Conservation (phyloP, 306 rosid species). For the Medicago lupulina region DNA sequence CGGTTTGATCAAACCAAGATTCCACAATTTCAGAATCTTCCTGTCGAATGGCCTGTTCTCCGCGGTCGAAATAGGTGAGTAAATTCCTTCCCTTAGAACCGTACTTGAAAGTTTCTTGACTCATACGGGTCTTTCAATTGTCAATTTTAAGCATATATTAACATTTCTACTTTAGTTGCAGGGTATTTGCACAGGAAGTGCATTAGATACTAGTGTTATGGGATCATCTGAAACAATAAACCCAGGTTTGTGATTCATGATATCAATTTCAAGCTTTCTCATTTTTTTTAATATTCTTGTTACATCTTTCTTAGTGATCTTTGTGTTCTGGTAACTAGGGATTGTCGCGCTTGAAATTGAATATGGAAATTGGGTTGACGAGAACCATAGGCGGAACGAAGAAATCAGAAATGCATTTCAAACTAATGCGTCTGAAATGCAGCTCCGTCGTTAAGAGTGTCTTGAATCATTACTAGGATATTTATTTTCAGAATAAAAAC, state of each 20-base stretch:
- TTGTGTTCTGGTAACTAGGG: conserved; percentile 52
- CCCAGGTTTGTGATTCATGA: conserved; percentile 63
- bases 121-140: background rate
- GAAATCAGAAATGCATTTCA: conserved; percentile 84
- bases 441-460: conserved; percentile 70
- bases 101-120: no score
- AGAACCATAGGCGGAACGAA: conserved; percentile 61
- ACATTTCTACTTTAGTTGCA: conserved; percentile 48
- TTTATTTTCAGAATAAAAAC: conserved; percentile 78
- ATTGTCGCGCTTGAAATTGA: conserved; percentile 78
- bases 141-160: conserved; percentile 23
- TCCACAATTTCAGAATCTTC: no score
- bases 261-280: conserved; percentile 16
- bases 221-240: conserved; percentile 62
- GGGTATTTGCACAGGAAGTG: conserved; percentile 53
- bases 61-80: no score
- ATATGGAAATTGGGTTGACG: conserved; percentile 85
- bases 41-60: no score
- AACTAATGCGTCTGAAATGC: conserved; percentile 56
- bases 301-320: conserved; percentile 23
- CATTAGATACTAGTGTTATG: conserved; percentile 55
- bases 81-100: no score
- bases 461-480: conserved; percentile 71
- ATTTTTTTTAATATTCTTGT: background rate
- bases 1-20: no score